Conservation (phyloP, 2,329 filamentous ascomycete genomes). For the Alternaria alternata region DNA sequence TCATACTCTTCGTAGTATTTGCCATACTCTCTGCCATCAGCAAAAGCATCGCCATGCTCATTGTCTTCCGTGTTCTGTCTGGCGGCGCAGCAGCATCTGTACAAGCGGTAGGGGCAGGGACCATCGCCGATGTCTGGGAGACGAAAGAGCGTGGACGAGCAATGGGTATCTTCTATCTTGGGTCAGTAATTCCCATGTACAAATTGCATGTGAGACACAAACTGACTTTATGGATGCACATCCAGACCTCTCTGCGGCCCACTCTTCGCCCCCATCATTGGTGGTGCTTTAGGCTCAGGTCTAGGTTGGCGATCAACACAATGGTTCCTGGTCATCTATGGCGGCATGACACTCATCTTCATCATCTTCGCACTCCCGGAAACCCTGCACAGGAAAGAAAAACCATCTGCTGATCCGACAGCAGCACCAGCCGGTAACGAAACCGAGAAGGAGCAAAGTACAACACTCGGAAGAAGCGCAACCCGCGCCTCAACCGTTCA, state of each 20-base stretch:
- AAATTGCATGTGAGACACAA: neutral
- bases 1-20: conserved; percentile 46
- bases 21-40: conserved; percentile 45
- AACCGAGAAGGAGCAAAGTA: conserved; percentile 15
- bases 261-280: conserved; percentile 50
- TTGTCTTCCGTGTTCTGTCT: conserved; percentile 46
- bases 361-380: conserved; percentile 49
- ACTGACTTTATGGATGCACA: neutral
- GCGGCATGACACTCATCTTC: conserved; percentile 41
- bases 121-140: conserved; percentile 52
- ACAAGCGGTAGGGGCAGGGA: conserved; percentile 51
- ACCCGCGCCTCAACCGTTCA: conserved; percentile 47
- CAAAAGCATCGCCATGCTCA: conserved; percentile 49
- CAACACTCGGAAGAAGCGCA: conserved; percentile 36
- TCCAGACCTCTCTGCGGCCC: conserved; percentile 46
- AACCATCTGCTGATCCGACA: conserved; percentile 9
- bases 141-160: conserved; percentile 48
- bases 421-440: neutral
- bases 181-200: conserved; percentile 8
- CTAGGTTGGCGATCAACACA: conserved; percentile 52
- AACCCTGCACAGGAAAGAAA: conserved; percentile 32
- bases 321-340: conserved; percentile 52
- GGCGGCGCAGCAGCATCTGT: conserved; percentile 50
- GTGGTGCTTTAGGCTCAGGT: conserved; percentile 43
- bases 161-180: conserved; percentile 52